Base-by-base conservation (phyloP, 2,329 filamentous ascomycete genomes). In the Trichoderma sp. region DNA sequence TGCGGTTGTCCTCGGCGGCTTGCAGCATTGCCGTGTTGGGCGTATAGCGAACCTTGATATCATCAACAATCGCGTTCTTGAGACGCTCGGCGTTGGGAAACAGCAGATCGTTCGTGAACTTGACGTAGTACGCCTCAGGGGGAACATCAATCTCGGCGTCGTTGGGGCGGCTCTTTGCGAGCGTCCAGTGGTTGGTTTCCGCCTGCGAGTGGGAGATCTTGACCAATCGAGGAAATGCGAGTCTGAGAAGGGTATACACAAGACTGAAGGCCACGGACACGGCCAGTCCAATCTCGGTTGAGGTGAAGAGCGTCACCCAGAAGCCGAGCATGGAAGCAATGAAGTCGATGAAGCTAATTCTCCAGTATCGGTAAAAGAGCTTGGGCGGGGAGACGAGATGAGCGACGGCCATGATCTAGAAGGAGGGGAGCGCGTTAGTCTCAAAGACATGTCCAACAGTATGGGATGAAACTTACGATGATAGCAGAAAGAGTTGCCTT, bases 401-500 rank as follows among this genome's bases (percentile, higher is more conserved):
- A 75, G 84, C 84, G 0, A 89, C 85, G 6, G 87, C 87, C 66
- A 84, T 86, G 68, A 89, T 88, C 77, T 80, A 64, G 50, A 17
- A 51, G 12, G 34, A 44, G 28, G 55, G 26, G 10, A 51, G 19
- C 6, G 5, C 21, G 28, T 43, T 64, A 65, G 26, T 51, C 14
- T 30, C 10, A 0, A 3, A 54, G 21, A n/a, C 39, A 21, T 44
- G 10, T 14, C 34, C 47, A 44, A 7, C 5, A 14, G n/a, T 19
- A 28, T 57, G 2, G 26, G 24, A n/a, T 9, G 7, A n/a, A 19
- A 74, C 78, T 67, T 71, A 80, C 72, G 68, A 90, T 88, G 67
- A 90, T 88, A 2, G 86, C 87, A 0, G 87, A 82, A 1, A 90
- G 78, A 0, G 85, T 88, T 0, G 87, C 81, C 69, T 88, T 88